Base-by-base conservation (phyloP, 805 yeast species). In the Sugiyamaella floridensis region DNA sequence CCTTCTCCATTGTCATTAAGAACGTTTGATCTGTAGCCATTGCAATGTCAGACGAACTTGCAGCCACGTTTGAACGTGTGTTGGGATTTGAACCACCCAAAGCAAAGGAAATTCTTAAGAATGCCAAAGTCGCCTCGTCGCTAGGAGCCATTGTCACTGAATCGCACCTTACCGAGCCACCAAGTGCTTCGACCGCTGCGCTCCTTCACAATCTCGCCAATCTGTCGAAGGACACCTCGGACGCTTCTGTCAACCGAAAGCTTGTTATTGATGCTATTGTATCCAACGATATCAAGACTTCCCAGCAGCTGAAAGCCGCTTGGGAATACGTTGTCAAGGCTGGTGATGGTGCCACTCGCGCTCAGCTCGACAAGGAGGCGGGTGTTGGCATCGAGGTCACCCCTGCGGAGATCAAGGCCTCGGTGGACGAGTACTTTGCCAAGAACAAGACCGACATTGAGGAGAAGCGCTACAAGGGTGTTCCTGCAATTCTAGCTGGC, bases 371-470 rank as follows among this genome's bases (percentile, higher is more conserved):
- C 52, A 62, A 63, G n/a, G 78, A 76, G 20, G 70, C 79, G 16
- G 77, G 89, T 4, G 98, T 97, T 63, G 98, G 98, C 44, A 72
- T 86, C 43, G 85, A 75, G 44, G 74, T 90, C 41, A 76, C 85
- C 12, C 81, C 76, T 41, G 85, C 78, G 3, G 82, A 87, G 50
- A 86, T 88, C 48, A 76, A 76, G 55, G 66, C 61, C 0, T 78
- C 75, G 42, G 85, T 92, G 43, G 64, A 70, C 41, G 72, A 75
- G 45, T 89, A 83, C 64, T 76, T 93, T 43, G 76, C 75, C 16
- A 71, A 71, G 4, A 76, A 85, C 67, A 78, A 77, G 63, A 79
- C 72, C 1, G 83, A 78, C 22, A 81, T 93, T 56, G 72, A 72
- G 55, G 71, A 76, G n/a, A 80, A 85, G 67, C 80, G 99, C 67